A percentile compares a stretch with the other conserved stretches of the same genome.
phyloP scores from a whole-genome alignment of 2,329 filamentous ascomycete species.

The Aspergillus sojae region DNA sequence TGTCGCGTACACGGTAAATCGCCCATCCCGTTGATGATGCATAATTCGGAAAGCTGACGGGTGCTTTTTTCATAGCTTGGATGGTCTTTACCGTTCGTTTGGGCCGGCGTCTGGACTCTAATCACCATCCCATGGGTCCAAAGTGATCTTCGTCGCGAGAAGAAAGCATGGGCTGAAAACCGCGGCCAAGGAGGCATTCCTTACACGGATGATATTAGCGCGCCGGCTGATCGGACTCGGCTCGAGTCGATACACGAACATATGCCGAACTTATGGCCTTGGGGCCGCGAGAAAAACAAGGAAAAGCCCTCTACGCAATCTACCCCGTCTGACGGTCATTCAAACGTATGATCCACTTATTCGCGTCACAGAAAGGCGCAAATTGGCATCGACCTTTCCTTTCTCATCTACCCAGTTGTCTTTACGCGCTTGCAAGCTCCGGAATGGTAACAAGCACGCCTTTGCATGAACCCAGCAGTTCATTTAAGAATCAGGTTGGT shows the following conservation, averaged over 20 bases:
- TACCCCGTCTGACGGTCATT: slow-evolving; percentile 23
- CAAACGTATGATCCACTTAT: not conserved
- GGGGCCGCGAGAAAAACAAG: slow-evolving; percentile 24
- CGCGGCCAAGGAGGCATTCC: slow-evolving; percentile 37
- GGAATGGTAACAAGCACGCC: not conserved
- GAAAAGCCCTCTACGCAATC: slow-evolving; percentile 29
- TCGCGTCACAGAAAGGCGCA: not conserved
- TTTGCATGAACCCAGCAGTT: not conserved
- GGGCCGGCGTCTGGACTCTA: slow-evolving; percentile 50
- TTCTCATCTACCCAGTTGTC: not conserved
- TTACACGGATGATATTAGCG: slow-evolving; percentile 42
- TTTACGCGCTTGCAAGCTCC: not conserved
- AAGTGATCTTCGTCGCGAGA: slow-evolving; percentile 48
- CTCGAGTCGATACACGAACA: slow-evolving; percentile 40
- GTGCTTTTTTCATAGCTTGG: slow-evolving; percentile 12
- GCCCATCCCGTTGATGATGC: too few species aligned
- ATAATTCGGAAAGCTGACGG: not conserved
- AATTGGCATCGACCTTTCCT: not conserved
- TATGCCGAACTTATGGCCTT: slow-evolving; percentile 24
- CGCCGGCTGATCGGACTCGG: slow-evolving; percentile 39
- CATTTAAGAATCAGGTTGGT: not conserved
- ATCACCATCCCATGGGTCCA: slow-evolving; percentile 52
- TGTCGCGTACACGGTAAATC: slow-evolving; percentile 51
- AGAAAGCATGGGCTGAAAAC: slow-evolving; percentile 43
- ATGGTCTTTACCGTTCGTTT: slow-evolving; percentile 25